Percentiles rank a stretch among this genome's conserved stretches.
These are phyloP conservation scores for Ophiostoma triangulosporum DNA, from an alignment of 2,329 filamentous ascomycete genomes.

Conservation along the genomic window DNA sequence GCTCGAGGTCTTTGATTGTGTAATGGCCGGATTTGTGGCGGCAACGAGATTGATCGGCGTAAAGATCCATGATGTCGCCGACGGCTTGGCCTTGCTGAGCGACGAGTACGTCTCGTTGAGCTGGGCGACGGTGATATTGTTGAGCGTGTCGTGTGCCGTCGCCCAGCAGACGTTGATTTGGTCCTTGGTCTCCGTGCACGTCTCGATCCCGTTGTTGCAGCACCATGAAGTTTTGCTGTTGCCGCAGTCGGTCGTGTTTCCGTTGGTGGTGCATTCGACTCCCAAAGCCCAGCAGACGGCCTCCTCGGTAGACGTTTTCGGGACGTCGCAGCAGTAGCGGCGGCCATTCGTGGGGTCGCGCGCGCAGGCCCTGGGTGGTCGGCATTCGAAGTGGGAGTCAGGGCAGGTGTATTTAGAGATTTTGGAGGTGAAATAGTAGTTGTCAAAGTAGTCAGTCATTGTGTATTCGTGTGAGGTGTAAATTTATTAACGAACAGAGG, in stretches of 20 bases:
- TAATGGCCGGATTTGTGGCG: not conserved
- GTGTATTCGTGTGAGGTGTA: not conserved
- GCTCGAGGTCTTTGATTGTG: not conserved
- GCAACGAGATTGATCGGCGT: conserved; percentile 8
- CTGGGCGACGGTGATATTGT: conserved; percentile 8
- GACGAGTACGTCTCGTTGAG: conserved; percentile 13
- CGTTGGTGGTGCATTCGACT: conserved; percentile 9
- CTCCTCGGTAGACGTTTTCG: not conserved
- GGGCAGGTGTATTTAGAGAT: conserved; percentile 10
- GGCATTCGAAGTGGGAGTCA: conserved; percentile 7
- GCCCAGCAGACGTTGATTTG: conserved; percentile 16
- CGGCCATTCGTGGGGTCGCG: conserved; percentile 13
- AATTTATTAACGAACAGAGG: too few species aligned
- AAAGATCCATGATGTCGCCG: conserved; percentile 11
- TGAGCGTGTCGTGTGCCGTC: conserved; percentile 10
- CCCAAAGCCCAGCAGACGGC: conserved; percentile 13
- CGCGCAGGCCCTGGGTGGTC: conserved; percentile 13
- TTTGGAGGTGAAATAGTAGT: conserved; percentile 14
- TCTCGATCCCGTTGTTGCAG: conserved; percentile 10
- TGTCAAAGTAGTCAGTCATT: conserved; percentile 9
- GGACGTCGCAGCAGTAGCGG: conserved; percentile 12
- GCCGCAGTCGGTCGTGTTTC: conserved; percentile 13
- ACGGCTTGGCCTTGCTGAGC: conserved; percentile 9
- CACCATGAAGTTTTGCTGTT: conserved; percentile 11
- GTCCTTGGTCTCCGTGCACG: conserved; percentile 7